phyloP scores from a whole-genome alignment of 805 yeast species.

The Alloascoidea africana region DNA sequence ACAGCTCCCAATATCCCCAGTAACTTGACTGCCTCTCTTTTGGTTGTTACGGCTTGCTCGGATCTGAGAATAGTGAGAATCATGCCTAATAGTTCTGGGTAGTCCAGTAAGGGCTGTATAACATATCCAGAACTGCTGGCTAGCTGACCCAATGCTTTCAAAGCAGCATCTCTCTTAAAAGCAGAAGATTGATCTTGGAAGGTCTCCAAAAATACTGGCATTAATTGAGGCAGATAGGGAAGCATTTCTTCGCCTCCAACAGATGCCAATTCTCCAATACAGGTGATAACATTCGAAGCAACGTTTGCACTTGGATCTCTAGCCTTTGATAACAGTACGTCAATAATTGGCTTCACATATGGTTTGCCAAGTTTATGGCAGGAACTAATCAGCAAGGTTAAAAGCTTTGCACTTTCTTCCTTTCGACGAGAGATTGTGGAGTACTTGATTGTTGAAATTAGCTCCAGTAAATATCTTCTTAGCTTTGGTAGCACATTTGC shows the following conservation, averaged over 20 bases:
- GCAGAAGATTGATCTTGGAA: constrained; percentile 89
- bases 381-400: constrained; percentile 59
- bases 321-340: constrained; percentile 64
- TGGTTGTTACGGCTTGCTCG: constrained; percentile 57
- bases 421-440: constrained; percentile 61
- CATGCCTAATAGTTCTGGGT: constrained; percentile 77
- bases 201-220: constrained; percentile 80
- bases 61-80: constrained; percentile 69
- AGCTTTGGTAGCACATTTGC: constrained; percentile 92
- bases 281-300: constrained; percentile 70
- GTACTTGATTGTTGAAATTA: constrained; percentile 73
- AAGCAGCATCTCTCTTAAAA: constrained; percentile 76
- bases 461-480: constrained; percentile 72
- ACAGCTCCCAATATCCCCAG: constrained; percentile 92
- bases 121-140: constrained; percentile 91
- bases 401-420: constrained; percentile 73
- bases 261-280: constrained; percentile 77
- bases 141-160: constrained; percentile 75
- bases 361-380: constrained; percentile 80
- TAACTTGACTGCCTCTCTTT: constrained; percentile 78
- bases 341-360: constrained; percentile 81
- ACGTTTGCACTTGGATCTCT: constrained; percentile 64
- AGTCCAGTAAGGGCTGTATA: constrained; percentile 80
- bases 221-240: constrained; percentile 54
- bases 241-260: constrained; percentile 81